These are phyloP conservation scores for Dendrocalamus sinicus DNA, from an alignment of 176 grass and related monocot genomes.

Conservation along the genomic window DNA sequence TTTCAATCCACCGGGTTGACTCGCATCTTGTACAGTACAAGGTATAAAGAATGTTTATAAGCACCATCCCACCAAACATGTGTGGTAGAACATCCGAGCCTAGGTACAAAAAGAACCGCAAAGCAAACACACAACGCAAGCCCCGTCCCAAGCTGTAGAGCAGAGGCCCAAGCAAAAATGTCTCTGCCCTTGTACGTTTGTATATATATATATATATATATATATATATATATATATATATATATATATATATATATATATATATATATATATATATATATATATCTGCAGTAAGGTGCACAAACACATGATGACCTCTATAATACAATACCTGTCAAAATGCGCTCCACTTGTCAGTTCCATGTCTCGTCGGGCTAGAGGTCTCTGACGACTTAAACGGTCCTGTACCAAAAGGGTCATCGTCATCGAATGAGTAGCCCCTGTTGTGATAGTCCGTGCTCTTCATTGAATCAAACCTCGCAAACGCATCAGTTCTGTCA, in stretches of 20 bases:
- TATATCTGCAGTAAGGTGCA: slow-evolving; percentile 62
- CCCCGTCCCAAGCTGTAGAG: slow-evolving; percentile 29
- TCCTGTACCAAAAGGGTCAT: slow-evolving; percentile 73
- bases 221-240: too few species aligned
- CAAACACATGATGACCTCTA: slow-evolving; percentile 46
- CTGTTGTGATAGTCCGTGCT: slow-evolving; percentile 54
- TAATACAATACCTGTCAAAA: slow-evolving; percentile 67
- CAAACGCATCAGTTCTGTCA: slow-evolving; percentile 59
- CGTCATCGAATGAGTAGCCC: slow-evolving; percentile 68
- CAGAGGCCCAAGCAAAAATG: slow-evolving; percentile 43
- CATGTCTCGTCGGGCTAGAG: slow-evolving; percentile 79
- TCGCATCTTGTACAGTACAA: slow-evolving; percentile 57
- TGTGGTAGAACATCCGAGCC: slow-evolving; percentile 28
- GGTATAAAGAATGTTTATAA: slow-evolving; percentile 77
- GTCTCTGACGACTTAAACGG: slow-evolving; percentile 63
- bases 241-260: too few species aligned
- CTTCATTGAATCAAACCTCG: slow-evolving; percentile 83
- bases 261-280: slow-evolving; percentile 23
- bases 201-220: too few species aligned
- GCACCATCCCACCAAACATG: slow-evolving; percentile 47
- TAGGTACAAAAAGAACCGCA: slow-evolving; percentile 55
- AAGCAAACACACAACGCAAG: slow-evolving; percentile 55
- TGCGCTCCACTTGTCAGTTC: slow-evolving; percentile 75
- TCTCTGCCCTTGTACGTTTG: slow-evolving; percentile 55
- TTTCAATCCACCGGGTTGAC: slow-evolving; percentile 28